phyloP scores from a whole-genome alignment of 78 protist genomes.

The Dictyostelium purpureum region DNA sequence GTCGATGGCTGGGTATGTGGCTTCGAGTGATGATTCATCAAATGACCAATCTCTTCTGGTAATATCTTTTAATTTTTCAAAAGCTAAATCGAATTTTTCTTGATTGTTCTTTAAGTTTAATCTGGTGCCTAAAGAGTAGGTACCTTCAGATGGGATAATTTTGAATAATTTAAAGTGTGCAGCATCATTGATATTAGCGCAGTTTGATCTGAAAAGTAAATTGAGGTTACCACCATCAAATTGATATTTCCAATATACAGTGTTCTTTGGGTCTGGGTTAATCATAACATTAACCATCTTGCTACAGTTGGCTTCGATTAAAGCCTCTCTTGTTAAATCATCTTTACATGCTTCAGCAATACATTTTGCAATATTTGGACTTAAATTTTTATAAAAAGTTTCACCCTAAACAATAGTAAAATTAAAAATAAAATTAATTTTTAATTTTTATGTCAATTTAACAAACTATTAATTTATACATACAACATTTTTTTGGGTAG shows the following conservation, averaged over 20 bases:
- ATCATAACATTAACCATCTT: background rate
- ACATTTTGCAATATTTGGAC: background rate
- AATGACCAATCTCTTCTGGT: slow-evolving; percentile 35
- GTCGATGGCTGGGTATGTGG: background rate
- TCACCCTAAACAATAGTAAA: background rate
- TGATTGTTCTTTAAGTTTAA: background rate
- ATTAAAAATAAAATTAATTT: background rate
- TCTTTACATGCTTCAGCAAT: slow-evolving; percentile 5
- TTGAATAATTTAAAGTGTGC: background rate
- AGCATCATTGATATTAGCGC: background rate
- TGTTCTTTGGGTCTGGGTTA: slow-evolving; percentile 35
- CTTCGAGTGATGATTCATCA: slow-evolving; percentile 39
- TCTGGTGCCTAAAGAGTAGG: slow-evolving; percentile 14
- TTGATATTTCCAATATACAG: slow-evolving; percentile 36
- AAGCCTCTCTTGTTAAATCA: slow-evolving; percentile 40
- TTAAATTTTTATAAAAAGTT: slow-evolving; percentile 25
- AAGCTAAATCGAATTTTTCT: background rate
- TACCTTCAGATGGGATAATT: slow-evolving; percentile 69
- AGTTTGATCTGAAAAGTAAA: background rate
- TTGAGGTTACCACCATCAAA: slow-evolving; percentile 2
- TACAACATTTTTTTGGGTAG: background rate
- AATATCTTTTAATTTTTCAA: slow-evolving; percentile 14
- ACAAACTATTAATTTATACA: too few relatives aligned
- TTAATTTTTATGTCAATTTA: too few relatives aligned
- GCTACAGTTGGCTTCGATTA: slow-evolving; percentile 2